Evolutionary conservation across 345 rosid species (phyloP).

Genomic region (Melaleuca quinquenervia): DNA sequence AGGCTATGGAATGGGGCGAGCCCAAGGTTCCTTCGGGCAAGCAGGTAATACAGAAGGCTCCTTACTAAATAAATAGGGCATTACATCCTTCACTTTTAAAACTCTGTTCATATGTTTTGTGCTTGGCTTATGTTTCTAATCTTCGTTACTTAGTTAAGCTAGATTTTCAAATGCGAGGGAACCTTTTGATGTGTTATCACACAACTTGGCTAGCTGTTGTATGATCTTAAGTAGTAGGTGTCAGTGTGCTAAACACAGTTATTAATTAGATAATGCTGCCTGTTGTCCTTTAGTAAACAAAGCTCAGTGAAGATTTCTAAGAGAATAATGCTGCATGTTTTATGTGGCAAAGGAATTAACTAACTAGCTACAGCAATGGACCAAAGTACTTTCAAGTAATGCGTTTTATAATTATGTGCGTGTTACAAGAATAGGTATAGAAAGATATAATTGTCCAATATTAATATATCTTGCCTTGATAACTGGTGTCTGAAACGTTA

Average conservation of each 20-base stretch:
- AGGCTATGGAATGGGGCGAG: slow-evolving; percentile 77
- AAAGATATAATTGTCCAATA: background rate
- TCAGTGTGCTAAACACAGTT: background rate
- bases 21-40: slow-evolving; percentile 85
- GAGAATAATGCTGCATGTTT: background rate
- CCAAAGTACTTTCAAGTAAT: background rate
- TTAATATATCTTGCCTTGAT: background rate
- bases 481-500: background rate
- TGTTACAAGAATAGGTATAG: background rate
- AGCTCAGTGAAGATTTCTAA: background rate
- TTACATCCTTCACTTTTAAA: background rate
- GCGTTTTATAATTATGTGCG: background rate
- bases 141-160: background rate
- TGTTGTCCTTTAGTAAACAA: too few relatives aligned
- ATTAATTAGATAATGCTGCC: background rate
- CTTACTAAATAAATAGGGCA: background rate
- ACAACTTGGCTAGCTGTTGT: background rate
- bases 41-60: slow-evolving; percentile 44
- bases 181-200: background rate
- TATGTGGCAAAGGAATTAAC: background rate
- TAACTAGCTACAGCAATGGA: background rate
- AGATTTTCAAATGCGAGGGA: background rate
- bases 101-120: background rate
- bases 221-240: background rate
- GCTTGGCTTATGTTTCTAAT: background rate